Evolutionary conservation across 2,329 filamentous ascomycete genomes (phyloP), one percentile per base, ranked within the genome.

Genomic region (Hymenoscyphus albidus): DNA sequence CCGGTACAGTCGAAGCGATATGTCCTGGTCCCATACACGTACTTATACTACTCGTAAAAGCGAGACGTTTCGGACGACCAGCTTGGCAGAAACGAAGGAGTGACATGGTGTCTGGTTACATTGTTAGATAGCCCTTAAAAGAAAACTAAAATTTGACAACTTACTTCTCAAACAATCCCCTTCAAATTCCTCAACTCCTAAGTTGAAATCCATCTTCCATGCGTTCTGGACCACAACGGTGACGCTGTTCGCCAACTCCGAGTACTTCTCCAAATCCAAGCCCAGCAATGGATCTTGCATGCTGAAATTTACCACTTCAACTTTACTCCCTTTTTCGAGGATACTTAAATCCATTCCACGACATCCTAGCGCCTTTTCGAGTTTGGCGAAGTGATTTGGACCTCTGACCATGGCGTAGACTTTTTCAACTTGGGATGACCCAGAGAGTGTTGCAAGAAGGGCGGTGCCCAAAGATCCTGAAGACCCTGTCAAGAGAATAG

Each of bases 191-290:
- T 73, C 69, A 13, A 75, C 71, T 7, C 67, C 64, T 3, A 70
- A 44, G 58, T 74, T 74, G 38, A 75, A 74, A 61, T 75, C 72
- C 70, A 75, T 71, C 64, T 73, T 74, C 73, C 73, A 75, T 0
- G 73, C 73, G 67, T 72, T 73, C 18, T 72, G 69, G 35, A 74
- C 61, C 32, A 74, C 71, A 2, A 69, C 61, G 14, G 73, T 74
- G 6, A 73, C 72, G 0, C 62, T 65, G 4, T 44, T 67, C 3
- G 71, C 70, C 18, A 74, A 55, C 16, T 65, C 64, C 10, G 65
- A 48, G 58, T 74, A 74, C 10, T 59, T 67, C 2, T 72, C 70
- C 3, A 74, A 61, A 51, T 71, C 69, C 4, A 73, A 56, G 1
- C 72, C 72, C 5, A 74, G 58, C 13, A 74, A 51, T 3, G 72